Conservation (phyloP, 2,329 filamentous ascomycete species). For the Microdochium bolleyi region DNA sequence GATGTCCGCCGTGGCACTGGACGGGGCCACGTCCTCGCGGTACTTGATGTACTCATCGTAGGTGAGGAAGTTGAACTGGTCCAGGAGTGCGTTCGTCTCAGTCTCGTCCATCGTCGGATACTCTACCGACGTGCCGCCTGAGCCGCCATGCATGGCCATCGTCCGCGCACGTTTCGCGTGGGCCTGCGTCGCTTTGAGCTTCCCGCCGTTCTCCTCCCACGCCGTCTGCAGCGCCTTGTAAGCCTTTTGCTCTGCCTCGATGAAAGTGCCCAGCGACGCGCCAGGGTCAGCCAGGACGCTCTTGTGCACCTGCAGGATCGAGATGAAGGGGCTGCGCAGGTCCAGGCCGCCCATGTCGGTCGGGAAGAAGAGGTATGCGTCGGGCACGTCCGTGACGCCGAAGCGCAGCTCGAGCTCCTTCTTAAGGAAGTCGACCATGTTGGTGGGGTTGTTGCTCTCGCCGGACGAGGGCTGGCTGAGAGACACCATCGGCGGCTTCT, state of each 20-base stretch:
- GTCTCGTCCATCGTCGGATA: slow-evolving; percentile 6
- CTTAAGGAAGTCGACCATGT: slow-evolving; percentile 48
- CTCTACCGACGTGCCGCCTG: too few species aligned
- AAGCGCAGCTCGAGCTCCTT: slow-evolving; percentile 44
- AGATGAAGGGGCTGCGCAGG: slow-evolving; percentile 35
- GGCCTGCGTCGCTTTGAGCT: neutral
- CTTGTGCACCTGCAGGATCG: slow-evolving; percentile 29
- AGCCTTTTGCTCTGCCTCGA: slow-evolving; percentile 23
- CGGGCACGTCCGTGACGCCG: slow-evolving; percentile 29
- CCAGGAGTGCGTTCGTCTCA: slow-evolving; percentile 16
- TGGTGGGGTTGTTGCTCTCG: slow-evolving; percentile 16
- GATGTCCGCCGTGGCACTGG: neutral
- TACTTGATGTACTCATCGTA: slow-evolving; percentile 34
- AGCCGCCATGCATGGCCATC: neutral
- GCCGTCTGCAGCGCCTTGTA: slow-evolving; percentile 24
- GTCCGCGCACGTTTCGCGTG: slow-evolving; percentile 8
- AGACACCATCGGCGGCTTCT: neutral
- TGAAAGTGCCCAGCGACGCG: slow-evolving; percentile 16
- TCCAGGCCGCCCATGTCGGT: slow-evolving; percentile 36
- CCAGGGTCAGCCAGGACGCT: slow-evolving; percentile 15
- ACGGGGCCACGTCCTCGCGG: slow-evolving; percentile 17
- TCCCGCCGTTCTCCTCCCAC: slow-evolving; percentile 19
- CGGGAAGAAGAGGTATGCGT: slow-evolving; percentile 39
- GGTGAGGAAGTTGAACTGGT: slow-evolving; percentile 30
- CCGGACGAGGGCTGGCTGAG: slow-evolving; percentile 11